Evolutionary conservation across 2,329 filamentous ascomycete genomes (phyloP), one percentile per base, ranked within the genome.

Genomic region (Diaporthe velutina): DNA sequence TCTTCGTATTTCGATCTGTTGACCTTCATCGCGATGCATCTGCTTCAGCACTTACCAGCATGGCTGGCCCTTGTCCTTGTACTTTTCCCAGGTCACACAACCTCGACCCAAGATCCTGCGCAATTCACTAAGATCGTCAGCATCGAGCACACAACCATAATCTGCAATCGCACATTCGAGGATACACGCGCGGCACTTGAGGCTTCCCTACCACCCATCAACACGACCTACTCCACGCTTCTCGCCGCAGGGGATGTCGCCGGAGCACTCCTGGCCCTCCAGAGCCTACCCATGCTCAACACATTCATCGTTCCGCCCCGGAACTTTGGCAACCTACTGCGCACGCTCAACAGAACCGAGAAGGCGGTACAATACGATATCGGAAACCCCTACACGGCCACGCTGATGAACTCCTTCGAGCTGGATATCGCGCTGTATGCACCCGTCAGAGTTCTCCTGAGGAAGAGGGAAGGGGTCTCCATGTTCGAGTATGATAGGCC

Each of bases 91-190:
- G 42, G 61, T 35, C 22, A 52, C 9, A 25, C 30, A 22, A 52
- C 30, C 30, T 35, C 45, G 13, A 3, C 3, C 6, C 22, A 35
- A 38, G 30, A 67, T 48, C 28, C 19, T 50, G 30, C 10, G 7
- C 42, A 33, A 28, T 22, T 22, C 45, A 67, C 30, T 2, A 52
- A 38, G 30, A 9, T 50, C 7, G 28, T 67, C 6, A 28, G 10
- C 42, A 67, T 52, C 30, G 42, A 67, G 61, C 61, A 67, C 30
- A 38, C 42, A 9, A 67, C 42, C 13, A 67, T 67, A 19, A 6
- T 52, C 8, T 67, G 30, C 30, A 67, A 52, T 17, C 45, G 45
- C 42, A 67, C 61, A 38, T 67, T 67, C 22, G 61, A 67, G 12
- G 61, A 67, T 22, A 67, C 61, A 19, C 45, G 30, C 3, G n/a